Base-by-base conservation (phyloP, 2,329 filamentous ascomycete species). In the Fusarium duplospermum region DNA sequence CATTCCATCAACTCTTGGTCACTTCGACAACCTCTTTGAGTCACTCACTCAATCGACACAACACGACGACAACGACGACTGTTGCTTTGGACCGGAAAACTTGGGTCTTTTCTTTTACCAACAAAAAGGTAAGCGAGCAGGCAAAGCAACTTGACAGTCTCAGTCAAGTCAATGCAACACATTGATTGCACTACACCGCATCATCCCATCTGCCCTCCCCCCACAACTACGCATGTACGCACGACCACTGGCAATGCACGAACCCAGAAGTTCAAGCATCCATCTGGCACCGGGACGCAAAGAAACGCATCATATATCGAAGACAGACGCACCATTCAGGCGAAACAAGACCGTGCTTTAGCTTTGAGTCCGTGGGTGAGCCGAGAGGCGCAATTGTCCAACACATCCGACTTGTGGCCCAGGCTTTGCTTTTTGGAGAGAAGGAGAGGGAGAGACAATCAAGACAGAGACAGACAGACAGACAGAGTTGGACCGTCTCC, bases 1-100 rank as follows among this genome's bases (percentile, higher is more conserved):
- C 73, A 75, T 73, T 71, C 70, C 70, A 67, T 74, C 59, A 52
- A 59, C 52, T 66, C 62, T 69, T 64, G 69, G 66, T 71, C 47
- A 63, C 58, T 40, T 35, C 22, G 40, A 66, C 54, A 60, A 64
- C 71, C 69, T 70, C 33, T 57, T 57, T 66, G 69, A 73, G 59
- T 70, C 60, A 61, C 47, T 36, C 42, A 27, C n/a, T 57, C 47
- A 64, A 62, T 69, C 64, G 54, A 47, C 64, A 68, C 35, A 60
- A 69, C 71, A 13, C 36, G 20, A 35, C 47, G 47, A 45, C 50
- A 29, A 20, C 31, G 63, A 74, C 71, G 57, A 72, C 64, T n/a
- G 58, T 59, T 36, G 31, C 61, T 20, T 47, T 64, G 67, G 29
- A 63, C 7, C 33, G 18, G 40, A 14, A 33, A 33, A 45, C 27